phyloP scores from a whole-genome alignment of 2,329 filamentous ascomycete species.

The Calcarisporium arbuscula region DNA sequence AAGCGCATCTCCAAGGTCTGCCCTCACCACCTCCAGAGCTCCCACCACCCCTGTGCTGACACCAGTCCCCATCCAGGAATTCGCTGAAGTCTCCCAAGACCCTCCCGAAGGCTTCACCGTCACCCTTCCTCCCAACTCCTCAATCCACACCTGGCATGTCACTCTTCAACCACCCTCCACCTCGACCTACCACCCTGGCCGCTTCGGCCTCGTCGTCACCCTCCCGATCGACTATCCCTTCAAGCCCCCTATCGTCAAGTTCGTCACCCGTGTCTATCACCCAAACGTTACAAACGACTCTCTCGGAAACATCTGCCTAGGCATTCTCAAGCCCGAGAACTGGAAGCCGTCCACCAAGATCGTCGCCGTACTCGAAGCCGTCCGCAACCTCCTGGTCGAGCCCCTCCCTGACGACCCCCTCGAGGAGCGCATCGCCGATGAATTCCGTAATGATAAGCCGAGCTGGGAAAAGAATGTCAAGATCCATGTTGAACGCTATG shows the following conservation, averaged over 20 bases:
- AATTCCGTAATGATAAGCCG: constrained; percentile 63
- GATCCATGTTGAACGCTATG: constrained; percentile 69
- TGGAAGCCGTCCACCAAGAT: constrained; percentile 89
- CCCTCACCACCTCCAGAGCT: neutral
- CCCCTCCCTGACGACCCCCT: constrained; percentile 87
- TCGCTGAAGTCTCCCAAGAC: constrained; percentile 40
- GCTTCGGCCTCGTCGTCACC: constrained; percentile 64
- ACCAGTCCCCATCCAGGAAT: constrained; percentile 36
- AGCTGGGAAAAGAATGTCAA: constrained; percentile 70
- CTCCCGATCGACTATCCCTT: constrained; percentile 83
- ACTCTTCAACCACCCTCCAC: constrained; percentile 37
- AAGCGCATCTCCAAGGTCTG: constrained; percentile 40
- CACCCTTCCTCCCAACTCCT: constrained; percentile 36
- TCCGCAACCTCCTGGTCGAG: constrained; percentile 67
- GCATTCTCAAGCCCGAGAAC: constrained; percentile 74
- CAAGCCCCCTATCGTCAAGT: constrained; percentile 74
- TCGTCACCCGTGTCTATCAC: constrained; percentile 90
- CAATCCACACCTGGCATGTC: constrained; percentile 49
- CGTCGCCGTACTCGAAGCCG: constrained; percentile 67
- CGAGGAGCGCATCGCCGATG: constrained; percentile 78
- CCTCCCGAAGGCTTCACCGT: constrained; percentile 43
- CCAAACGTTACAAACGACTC: constrained; percentile 88
- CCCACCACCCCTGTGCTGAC: neutral
- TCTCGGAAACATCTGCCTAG: constrained; percentile 78
- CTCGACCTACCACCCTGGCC: constrained; percentile 55